phyloP scores from a whole-genome alignment of 257 asterid genomes.

The Cordia subcordata region DNA sequence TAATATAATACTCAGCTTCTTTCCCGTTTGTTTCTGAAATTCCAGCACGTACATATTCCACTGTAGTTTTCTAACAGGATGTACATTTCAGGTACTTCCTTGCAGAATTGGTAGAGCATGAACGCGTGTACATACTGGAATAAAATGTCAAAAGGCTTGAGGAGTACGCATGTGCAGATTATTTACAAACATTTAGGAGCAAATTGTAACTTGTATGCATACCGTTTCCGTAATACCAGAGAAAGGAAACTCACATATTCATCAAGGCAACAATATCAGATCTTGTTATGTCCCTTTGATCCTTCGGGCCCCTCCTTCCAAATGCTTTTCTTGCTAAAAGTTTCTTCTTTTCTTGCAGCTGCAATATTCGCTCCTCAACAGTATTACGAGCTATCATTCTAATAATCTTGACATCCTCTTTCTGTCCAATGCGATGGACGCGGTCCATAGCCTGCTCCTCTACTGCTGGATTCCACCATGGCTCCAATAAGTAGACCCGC shows the following conservation, averaged over 20 bases:
- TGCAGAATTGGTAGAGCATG: no score
- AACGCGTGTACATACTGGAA: no score
- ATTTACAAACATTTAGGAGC: no score
- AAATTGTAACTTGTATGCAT: no score
- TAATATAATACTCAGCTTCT: no score
- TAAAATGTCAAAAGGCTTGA: no score
- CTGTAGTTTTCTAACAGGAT: no score
- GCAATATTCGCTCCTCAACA: constrained; percentile 69
- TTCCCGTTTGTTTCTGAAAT: no score
- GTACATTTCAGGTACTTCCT: no score
- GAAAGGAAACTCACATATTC: constrained; percentile 36
- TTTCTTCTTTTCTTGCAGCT: constrained; percentile 70
- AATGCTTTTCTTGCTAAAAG: constrained; percentile 65
- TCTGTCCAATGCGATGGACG: constrained; percentile 90
- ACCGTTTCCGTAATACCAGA: background rate
- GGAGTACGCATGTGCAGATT: no score
- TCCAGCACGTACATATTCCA: no score
- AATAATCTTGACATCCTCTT: constrained; percentile 60
- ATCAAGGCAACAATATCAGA: constrained; percentile 68
- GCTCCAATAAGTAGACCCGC: constrained; percentile 73
- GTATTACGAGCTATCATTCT: constrained; percentile 72
- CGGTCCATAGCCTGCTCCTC: constrained; percentile 98
- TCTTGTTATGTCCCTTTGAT: constrained; percentile 47
- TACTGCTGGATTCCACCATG: constrained; percentile 98
- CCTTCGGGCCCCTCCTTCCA: constrained; percentile 38